Conservation (phyloP, 768 basidiomycete species). For the Termitomyces sp. region DNA sequence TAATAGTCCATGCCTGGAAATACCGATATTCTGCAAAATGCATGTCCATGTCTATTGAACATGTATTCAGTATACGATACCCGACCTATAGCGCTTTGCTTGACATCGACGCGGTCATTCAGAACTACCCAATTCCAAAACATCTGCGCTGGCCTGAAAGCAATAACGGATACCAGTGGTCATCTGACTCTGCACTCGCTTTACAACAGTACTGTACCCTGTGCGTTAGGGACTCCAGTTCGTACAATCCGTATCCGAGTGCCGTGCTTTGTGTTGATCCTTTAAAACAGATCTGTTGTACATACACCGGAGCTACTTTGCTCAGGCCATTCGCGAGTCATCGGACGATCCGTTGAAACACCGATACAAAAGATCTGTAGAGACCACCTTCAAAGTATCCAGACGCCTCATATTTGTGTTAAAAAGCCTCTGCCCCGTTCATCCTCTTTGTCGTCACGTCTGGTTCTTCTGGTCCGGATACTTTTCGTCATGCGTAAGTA, state of each 20-base stretch:
- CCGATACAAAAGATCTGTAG: constrained; percentile 41
- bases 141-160: constrained; percentile 37
- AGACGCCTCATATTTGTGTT: constrained; percentile 38
- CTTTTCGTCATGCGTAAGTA: constrained; percentile 46
- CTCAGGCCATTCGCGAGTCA: constrained; percentile 38
- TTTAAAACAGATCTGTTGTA: constrained; percentile 33
- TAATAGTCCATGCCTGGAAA: constrained; percentile 41
- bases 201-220: constrained; percentile 43
- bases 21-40: constrained; percentile 41
- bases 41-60: constrained; percentile 38
- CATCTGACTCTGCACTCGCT: constrained; percentile 30
- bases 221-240: constrained; percentile 43
- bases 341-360: constrained; percentile 40
- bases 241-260: constrained; percentile 14
- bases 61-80: constrained; percentile 33
- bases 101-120: constrained; percentile 47
- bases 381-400: constrained; percentile 41
- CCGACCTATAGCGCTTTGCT: constrained; percentile 42
- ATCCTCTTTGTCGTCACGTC: constrained; percentile 28
- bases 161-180: constrained; percentile 35
- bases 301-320: constrained; percentile 47
- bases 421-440: constrained; percentile 29
- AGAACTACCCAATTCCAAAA: constrained; percentile 43
- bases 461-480: constrained; percentile 53
- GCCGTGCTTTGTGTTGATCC: background rate